Percentiles rank a stretch among this genome's conserved stretches.
These are phyloP conservation scores for Chlorella sp. DNA, from an alignment of 139 green algal species.

Conservation along the genomic window DNA sequence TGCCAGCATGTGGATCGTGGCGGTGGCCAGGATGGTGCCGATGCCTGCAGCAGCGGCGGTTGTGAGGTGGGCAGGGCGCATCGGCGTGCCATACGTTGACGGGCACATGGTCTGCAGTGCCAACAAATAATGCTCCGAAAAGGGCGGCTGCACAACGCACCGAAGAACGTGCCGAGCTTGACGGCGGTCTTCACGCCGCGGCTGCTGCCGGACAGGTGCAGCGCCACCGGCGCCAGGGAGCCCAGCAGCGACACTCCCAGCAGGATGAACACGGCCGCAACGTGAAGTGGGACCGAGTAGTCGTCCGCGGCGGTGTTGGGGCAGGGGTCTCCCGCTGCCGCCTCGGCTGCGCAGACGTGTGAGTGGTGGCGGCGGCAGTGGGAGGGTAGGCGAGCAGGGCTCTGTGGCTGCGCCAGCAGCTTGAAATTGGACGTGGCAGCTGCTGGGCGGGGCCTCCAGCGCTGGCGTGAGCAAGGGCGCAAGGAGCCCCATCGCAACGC, in stretches of 20 bases:
- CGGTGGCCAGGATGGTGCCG: slow-evolving; percentile 52
- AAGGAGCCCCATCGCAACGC: too few species aligned
- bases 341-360: too few species aligned
- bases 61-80: neutral
- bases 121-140: neutral
- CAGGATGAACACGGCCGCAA: neutral
- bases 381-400: too few species aligned
- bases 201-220: slow-evolving; percentile 7
- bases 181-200: neutral
- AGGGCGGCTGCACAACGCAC: neutral
- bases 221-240: slow-evolving; percentile 3
- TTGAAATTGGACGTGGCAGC: too few species aligned
- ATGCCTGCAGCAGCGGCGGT: neutral
- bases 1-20: slow-evolving; percentile 63
- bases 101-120: too few species aligned
- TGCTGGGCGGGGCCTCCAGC: too few species aligned
- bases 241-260: slow-evolving; percentile 1
- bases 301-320: neutral
- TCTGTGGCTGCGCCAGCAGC: too few species aligned
- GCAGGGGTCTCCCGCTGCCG: too few species aligned
- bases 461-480: too few species aligned
- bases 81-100: neutral
- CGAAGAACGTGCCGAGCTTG: slow-evolving; percentile 7
- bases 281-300: slow-evolving; percentile 5
- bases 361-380: too few species aligned